These are phyloP conservation scores for Cladosporium sphaerospermum DNA, from an alignment of 2,329 filamentous ascomycete genomes.

Conservation along the genomic window DNA sequence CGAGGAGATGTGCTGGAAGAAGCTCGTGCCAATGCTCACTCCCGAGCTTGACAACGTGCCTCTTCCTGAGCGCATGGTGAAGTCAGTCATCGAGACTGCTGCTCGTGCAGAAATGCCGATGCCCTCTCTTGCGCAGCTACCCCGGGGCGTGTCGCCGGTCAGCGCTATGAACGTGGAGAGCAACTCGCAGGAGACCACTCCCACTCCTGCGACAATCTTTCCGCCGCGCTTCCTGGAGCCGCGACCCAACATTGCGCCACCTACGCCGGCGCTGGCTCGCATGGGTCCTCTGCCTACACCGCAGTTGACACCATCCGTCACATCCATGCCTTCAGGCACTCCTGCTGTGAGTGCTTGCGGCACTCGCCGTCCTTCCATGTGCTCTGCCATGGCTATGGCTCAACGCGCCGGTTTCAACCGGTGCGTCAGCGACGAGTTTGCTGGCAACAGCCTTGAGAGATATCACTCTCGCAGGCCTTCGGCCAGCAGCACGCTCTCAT, in stretches of 20 bases:
- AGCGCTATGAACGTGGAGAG: slow-evolving; percentile 2
- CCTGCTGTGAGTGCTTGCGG: slow-evolving; percentile 55
- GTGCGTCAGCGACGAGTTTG: slow-evolving; percentile 46
- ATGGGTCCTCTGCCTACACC: slow-evolving; percentile 56
- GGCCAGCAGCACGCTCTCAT: slow-evolving; percentile 48
- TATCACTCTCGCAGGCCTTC: slow-evolving; percentile 36
- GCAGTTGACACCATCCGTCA: slow-evolving; percentile 50
- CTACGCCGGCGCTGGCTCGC: slow-evolving; percentile 50
- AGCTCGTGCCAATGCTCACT: slow-evolving; percentile 50
- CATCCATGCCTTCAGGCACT: slow-evolving; percentile 46
- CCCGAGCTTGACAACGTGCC: slow-evolving; percentile 48
- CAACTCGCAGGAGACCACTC: slow-evolving; percentile 34
- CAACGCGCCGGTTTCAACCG: slow-evolving; percentile 51
- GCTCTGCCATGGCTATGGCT: slow-evolving; percentile 52
- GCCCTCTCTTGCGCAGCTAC: background rate
- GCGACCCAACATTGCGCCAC: slow-evolving; percentile 42
- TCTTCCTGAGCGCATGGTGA: slow-evolving; percentile 14
- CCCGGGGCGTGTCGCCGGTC: background rate
- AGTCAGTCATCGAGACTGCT: slow-evolving; percentile 5
- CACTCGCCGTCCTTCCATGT: slow-evolving; percentile 51
- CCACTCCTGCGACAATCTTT: slow-evolving; percentile 34
- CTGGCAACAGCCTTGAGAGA: slow-evolving; percentile 23
- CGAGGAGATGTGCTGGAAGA: slow-evolving; percentile 33
- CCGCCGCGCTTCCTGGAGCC: slow-evolving; percentile 46
- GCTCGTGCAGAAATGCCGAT: slow-evolving; percentile 3